These are phyloP conservation scores for Colletotrichum ledebouriae DNA, from an alignment of 2,329 filamentous ascomycete species.

Conservation along the genomic window DNA sequence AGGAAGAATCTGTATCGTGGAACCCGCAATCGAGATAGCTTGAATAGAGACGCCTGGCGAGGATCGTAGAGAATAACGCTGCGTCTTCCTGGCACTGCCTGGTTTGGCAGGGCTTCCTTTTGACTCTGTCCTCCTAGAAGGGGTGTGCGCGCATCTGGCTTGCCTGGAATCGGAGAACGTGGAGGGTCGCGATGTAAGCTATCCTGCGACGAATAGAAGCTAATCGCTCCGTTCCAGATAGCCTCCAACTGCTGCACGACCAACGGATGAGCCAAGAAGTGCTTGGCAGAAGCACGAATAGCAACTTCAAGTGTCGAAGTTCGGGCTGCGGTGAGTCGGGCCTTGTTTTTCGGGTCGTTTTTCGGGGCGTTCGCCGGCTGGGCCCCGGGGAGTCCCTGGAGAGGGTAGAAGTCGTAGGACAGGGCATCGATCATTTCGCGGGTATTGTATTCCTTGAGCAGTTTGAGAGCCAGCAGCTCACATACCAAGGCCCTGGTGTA, in stretches of 20 bases:
- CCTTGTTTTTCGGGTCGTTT: slow-evolving; percentile 56
- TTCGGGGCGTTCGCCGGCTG: slow-evolving; percentile 56
- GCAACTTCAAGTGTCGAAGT: slow-evolving; percentile 94
- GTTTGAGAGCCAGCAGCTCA: slow-evolving; percentile 89
- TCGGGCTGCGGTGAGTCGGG: slow-evolving; percentile 73
- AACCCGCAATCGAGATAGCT: slow-evolving; percentile 89
- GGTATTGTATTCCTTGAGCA: slow-evolving; percentile 90
- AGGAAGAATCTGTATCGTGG: slow-evolving; percentile 92
- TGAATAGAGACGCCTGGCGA: slow-evolving; percentile 89
- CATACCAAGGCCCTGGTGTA: slow-evolving; percentile 89
- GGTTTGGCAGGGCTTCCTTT: slow-evolving; percentile 50
- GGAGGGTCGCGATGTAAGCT: slow-evolving; percentile 77
- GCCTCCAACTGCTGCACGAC: slow-evolving; percentile 96
- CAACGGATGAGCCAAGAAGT: slow-evolving; percentile 90
- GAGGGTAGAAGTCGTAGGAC: slow-evolving; percentile 93
- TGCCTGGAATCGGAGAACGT: slow-evolving; percentile 48
- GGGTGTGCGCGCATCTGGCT: slow-evolving; percentile 63
- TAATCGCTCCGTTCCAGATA: slow-evolving; percentile 96
- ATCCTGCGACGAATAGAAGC: slow-evolving; percentile 92
- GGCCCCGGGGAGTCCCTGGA: slow-evolving; percentile 79
- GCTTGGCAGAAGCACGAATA: slow-evolving; percentile 92
- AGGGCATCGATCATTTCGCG: slow-evolving; percentile 93
- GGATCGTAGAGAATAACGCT: slow-evolving; percentile 92
- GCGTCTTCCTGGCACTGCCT: slow-evolving; percentile 66
- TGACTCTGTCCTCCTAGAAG: slow-evolving; percentile 58